Percentiles rank a stretch among this genome's conserved stretches.
phyloP scores from a whole-genome alignment of 192 early-diverging fungal genomes.

The Lunasporangiospora selenospora region DNA sequence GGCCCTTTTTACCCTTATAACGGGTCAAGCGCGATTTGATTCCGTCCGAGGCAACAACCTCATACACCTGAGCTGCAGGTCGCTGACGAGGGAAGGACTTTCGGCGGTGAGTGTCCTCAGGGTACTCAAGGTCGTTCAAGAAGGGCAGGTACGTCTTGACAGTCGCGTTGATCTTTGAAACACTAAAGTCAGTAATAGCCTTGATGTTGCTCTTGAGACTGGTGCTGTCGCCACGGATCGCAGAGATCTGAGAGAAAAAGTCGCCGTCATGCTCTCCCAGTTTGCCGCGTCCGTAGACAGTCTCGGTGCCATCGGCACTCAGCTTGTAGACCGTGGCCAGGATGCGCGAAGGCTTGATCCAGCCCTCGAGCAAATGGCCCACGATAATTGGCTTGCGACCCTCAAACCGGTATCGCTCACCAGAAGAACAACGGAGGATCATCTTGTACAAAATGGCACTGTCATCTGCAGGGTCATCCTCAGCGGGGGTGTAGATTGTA shows the following conservation, averaged over 20 bases:
- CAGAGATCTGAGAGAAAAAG: conserved; percentile 38
- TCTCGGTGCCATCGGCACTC: conserved; percentile 21
- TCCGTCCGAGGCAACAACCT: conserved; percentile 39
- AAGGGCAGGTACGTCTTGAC: conserved; percentile 34
- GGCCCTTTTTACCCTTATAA: conserved; percentile 50
- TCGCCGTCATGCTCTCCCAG: conserved; percentile 39
- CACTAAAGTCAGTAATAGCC: conserved; percentile 19
- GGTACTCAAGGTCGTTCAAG: conserved; percentile 47
- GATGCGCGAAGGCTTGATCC: conserved; percentile 46
- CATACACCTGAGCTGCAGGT: conserved; percentile 15
- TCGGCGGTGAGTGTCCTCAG: conserved; percentile 32
- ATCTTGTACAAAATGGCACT: conserved; percentile 47
- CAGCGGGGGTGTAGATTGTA: conserved; percentile 35
- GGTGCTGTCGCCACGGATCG: conserved; percentile 26
- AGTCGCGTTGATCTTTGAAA: conserved; percentile 14
- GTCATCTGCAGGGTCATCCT: conserved; percentile 41
- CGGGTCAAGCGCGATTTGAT: conserved; percentile 35
- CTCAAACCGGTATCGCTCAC: conserved; percentile 48
- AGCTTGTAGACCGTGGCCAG: conserved; percentile 46
- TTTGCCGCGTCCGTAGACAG: conserved; percentile 46
- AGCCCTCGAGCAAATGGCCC: conserved; percentile 36
- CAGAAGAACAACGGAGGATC: conserved; percentile 31
- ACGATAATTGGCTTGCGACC: conserved; percentile 47
- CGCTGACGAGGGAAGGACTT: conserved; percentile 33
- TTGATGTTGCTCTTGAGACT: conserved; percentile 8